Evolutionary conservation across 2,329 filamentous ascomycete genomes (phyloP).

Genomic region (Talaromyces sp.): DNA sequence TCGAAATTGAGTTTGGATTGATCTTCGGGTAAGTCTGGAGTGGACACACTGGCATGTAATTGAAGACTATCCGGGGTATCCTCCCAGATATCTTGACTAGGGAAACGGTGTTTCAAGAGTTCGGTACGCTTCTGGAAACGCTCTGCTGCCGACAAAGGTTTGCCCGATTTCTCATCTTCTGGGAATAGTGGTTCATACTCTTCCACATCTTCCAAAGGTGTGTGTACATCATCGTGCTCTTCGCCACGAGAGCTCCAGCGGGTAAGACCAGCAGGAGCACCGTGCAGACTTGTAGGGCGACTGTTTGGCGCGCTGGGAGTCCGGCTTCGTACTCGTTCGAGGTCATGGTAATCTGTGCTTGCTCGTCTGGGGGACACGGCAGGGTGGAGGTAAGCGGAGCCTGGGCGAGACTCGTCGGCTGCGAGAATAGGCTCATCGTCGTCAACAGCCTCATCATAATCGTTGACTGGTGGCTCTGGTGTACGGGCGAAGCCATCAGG

Average conservation of each 20-base stretch:
- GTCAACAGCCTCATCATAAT: conserved; percentile 49
- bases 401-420: conserved; percentile 74
- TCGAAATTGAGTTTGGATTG: conserved; percentile 43
- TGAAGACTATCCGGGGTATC: conserved; percentile 85
- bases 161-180: conserved; percentile 64
- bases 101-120: conserved; percentile 67
- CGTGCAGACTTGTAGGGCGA: conserved; percentile 62
- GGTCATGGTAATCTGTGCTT: conserved; percentile 51
- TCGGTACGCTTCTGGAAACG: conserved; percentile 55
- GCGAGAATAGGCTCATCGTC: conserved; percentile 78
- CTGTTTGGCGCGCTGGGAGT: conserved; percentile 58
- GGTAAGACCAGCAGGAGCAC: conserved; percentile 50
- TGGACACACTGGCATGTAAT: conserved; percentile 74
- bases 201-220: conserved; percentile 79
- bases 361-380: conserved; percentile 73
- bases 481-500: conserved; percentile 50
- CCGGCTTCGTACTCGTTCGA: conserved; percentile 42
- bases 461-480: conserved; percentile 44
- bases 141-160: conserved; percentile 52
- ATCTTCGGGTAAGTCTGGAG: conserved; percentile 62
- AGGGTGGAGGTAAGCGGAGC: conserved; percentile 67
- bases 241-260: conserved; percentile 56
- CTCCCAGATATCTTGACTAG: conserved; percentile 96
- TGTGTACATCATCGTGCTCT: conserved; percentile 53
- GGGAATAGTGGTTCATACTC: conserved; percentile 95